Evolutionary conservation across 257 asterid species (phyloP).

Genomic region (Solanum sparsipilum): DNA sequence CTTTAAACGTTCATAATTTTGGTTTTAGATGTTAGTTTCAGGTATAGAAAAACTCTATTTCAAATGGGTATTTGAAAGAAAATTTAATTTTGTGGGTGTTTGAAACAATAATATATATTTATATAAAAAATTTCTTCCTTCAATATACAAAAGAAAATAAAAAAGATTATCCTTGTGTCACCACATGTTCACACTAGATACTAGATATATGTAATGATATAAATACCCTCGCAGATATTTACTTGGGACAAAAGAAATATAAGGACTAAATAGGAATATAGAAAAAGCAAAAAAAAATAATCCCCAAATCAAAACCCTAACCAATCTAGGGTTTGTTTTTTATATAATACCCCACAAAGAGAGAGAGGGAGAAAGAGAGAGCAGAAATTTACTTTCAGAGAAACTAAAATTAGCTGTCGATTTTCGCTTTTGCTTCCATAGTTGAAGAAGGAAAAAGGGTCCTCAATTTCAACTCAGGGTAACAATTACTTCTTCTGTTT

Average conservation of each 20-base stretch:
- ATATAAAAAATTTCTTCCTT: background rate
- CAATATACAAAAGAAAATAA: background rate
- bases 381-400: background rate
- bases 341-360: background rate
- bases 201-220: background rate
- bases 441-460: background rate
- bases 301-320: background rate
- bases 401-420: background rate
- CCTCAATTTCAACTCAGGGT: background rate
- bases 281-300: background rate
- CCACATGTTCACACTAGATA: background rate
- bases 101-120: too few relatives aligned
- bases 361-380: too few relatives aligned
- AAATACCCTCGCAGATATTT: background rate
- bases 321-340: background rate
- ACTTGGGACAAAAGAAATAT: background rate
- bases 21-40: too few relatives aligned
- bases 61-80: too few relatives aligned
- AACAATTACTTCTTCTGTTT: background rate
- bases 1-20: too few relatives aligned
- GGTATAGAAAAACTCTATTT: too few relatives aligned
- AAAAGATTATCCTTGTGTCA: background rate
- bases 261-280: background rate
- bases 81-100: too few relatives aligned
- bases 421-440: background rate